Evolutionary conservation across 768 basidiomycete species (phyloP).

Genomic region (Pulveroboletus frians): DNA sequence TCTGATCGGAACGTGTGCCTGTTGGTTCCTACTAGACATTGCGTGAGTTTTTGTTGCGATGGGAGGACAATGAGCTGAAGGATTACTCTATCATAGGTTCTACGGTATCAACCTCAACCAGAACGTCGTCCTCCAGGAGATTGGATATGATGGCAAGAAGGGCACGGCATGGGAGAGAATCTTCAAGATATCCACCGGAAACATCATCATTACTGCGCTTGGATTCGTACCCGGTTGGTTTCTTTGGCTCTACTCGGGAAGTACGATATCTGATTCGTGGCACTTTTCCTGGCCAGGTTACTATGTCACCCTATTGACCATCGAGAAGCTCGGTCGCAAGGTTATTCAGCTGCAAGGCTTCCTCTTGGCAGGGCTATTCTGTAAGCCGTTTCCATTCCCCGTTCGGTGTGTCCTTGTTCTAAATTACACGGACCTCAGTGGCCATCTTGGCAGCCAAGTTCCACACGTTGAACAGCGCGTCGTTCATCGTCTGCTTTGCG

Average conservation of each 20-base stretch:
- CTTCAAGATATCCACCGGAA: constrained; percentile 62
- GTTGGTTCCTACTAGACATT: constrained; percentile 76
- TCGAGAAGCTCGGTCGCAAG: constrained; percentile 71
- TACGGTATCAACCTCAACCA: constrained; percentile 77
- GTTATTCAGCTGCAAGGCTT: constrained; percentile 75
- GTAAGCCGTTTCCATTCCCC: constrained; percentile 31
- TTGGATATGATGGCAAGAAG: constrained; percentile 56
- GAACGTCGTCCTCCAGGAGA: constrained; percentile 69
- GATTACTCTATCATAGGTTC: constrained; percentile 39
- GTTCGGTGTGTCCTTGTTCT: not conserved
- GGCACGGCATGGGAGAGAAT: constrained; percentile 61
- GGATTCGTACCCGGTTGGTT: constrained; percentile 70
- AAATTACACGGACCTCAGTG: constrained; percentile 34
- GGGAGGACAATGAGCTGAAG: not conserved
- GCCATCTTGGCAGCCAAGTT: constrained; percentile 67
- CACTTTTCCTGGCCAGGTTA: constrained; percentile 43
- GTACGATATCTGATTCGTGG: not conserved
- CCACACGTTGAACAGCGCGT: constrained; percentile 45
- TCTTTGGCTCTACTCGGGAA: not conserved
- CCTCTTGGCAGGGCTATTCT: constrained; percentile 61
- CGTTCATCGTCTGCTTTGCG: constrained; percentile 70
- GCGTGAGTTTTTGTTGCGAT: constrained; percentile 36
- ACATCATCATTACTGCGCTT: constrained; percentile 65
- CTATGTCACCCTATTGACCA: constrained; percentile 61
- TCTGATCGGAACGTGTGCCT: constrained; percentile 59